phyloP scores from a whole-genome alignment of 2,329 filamentous ascomycete genomes.

The Botrytis porri region DNA sequence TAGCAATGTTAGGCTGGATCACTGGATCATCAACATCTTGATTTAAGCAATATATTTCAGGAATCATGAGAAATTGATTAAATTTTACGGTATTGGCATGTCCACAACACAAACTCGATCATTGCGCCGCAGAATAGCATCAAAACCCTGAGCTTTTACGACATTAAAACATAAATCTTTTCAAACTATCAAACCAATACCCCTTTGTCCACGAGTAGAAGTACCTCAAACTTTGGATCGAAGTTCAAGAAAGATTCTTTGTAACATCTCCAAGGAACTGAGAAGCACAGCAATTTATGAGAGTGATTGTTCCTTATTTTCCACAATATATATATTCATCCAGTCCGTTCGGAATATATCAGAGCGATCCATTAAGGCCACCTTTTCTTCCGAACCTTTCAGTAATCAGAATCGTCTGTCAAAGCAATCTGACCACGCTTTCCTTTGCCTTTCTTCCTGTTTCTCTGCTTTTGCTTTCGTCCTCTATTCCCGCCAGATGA shows the following conservation, averaged over 20 bases:
- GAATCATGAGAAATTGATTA: too few relatives aligned
- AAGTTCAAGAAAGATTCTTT: neutral
- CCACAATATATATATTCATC: neutral
- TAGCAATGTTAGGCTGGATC: neutral
- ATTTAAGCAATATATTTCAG: neutral
- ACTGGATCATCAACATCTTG: neutral
- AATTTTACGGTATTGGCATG: neutral
- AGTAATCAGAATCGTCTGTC: neutral
- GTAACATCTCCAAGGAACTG: rapidly evolving
- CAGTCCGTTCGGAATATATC: neutral
- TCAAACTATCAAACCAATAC: neutral
- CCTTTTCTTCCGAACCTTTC: neutral
- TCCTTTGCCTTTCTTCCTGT: neutral
- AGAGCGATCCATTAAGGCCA: neutral
- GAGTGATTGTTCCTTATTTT: neutral
- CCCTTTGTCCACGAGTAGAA: neutral
- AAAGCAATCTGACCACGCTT: neutral
- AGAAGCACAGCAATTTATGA: neutral
- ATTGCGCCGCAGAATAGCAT: neutral
- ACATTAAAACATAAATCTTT: neutral
- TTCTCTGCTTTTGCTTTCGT: neutral
- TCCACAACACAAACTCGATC: neutral
- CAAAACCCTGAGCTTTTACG: neutral
- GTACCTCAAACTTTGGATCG: neutral
- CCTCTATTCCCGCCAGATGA: neutral